Percentiles rank a stretch among this genome's conserved stretches.
Conservation (phyloP, 345 rosid genomes). For the Pistacia integerrima region DNA sequence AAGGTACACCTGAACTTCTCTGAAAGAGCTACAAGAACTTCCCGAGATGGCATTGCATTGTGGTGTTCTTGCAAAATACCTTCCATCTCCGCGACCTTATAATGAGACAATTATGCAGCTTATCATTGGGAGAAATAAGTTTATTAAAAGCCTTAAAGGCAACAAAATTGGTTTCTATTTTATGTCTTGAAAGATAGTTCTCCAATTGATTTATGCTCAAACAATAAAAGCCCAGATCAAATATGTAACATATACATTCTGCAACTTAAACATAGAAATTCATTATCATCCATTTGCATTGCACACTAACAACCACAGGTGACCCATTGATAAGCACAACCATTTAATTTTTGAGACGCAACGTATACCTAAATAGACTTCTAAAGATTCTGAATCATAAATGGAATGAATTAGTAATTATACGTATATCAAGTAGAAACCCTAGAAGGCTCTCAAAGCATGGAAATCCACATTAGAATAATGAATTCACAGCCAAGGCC, state of each 20-base stretch:
- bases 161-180: constrained; percentile 3
- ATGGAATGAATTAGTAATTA: neutral
- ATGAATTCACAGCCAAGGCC: neutral
- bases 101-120: constrained; percentile 6
- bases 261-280: neutral
- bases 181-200: neutral
- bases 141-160: neutral
- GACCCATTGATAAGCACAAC: neutral
- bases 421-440: neutral
- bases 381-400: neutral
- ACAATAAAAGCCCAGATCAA: neutral
- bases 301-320: neutral
- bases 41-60: constrained; percentile 72
- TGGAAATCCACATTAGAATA: constrained; percentile 1
- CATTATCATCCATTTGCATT: neutral
- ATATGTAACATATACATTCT: neutral
- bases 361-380: neutral
- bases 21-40: constrained; percentile 77
- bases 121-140: neutral
- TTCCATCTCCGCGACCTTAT: constrained; percentile 96
- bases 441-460: neutral
- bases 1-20: constrained; percentile 80
- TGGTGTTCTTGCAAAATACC: constrained; percentile 76
- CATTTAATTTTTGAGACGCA: neutral
- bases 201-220: neutral